A percentile compares a stretch with the other conserved stretches of the same genome.
Conservation (phyloP, 78 protist genomes). For the Protostelium mycophagum region DNA sequence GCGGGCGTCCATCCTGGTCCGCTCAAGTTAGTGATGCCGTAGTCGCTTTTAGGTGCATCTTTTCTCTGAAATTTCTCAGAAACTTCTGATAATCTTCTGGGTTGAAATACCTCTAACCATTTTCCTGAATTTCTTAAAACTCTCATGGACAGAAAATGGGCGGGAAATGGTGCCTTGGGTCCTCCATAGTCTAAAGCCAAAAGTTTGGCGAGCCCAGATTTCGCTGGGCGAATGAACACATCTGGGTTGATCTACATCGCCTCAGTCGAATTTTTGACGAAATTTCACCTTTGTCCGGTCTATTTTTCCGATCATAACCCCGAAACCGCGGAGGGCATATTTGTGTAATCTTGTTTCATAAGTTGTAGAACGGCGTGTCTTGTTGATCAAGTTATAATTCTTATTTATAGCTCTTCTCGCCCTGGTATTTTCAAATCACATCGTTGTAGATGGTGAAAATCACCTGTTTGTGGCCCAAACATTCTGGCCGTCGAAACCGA, state of each 20-base stretch:
- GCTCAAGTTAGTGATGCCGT: background rate
- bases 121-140: background rate
- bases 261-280: background rate
- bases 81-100: background rate
- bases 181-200: background rate
- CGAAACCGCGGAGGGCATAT: conserved; percentile 56
- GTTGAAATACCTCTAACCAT: background rate
- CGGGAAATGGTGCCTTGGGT: background rate
- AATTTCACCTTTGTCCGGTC: background rate
- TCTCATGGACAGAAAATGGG: background rate
- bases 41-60: background rate
- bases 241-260: background rate
- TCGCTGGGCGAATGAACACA: background rate
- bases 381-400: conserved; percentile 23
- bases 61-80: background rate
- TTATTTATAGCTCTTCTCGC: conserved; percentile 7
- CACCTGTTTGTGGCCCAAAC: conserved; percentile 38
- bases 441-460: too few relatives aligned
- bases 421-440: too few relatives aligned
- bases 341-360: conserved; percentile 65
- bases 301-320: conserved; percentile 18
- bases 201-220: background rate
- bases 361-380: conserved; percentile 43
- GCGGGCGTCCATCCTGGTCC: background rate
- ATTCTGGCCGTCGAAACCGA: conserved; percentile 45